Evolutionary conservation across 2,329 filamentous ascomycete species (phyloP).

Genomic region (Colletotrichum sp.): DNA sequence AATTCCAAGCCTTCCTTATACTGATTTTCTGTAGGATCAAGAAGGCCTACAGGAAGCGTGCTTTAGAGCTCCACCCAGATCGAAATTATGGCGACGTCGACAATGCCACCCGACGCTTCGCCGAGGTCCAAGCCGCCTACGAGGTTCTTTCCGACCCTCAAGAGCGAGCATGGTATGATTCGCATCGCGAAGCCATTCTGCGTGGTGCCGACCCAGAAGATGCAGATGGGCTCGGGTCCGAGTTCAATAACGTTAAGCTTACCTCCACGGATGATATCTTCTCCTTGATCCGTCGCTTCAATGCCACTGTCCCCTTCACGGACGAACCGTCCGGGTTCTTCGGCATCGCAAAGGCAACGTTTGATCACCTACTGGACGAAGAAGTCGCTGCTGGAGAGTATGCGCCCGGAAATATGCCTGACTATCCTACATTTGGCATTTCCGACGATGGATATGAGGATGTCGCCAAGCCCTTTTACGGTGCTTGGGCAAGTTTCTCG

Average conservation of each 20-base stretch:
- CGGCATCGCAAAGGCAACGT: conserved; percentile 76
- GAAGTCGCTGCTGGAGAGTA: conserved; percentile 77
- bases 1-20: neutral
- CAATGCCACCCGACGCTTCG: conserved; percentile 82
- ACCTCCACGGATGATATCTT: conserved; percentile 84
- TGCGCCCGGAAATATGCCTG: conserved; percentile 62
- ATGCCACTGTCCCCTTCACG: conserved; percentile 76
- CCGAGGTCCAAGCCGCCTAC: conserved; percentile 91
- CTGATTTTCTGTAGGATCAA: conserved; percentile 70
- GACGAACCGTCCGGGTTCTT: conserved; percentile 86
- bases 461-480: conserved; percentile 82
- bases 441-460: conserved; percentile 78
- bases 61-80: conserved; percentile 92
- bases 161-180: conserved; percentile 97
- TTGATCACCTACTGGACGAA: conserved; percentile 80
- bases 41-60: conserved; percentile 88
- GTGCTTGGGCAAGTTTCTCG: conserved; percentile 78
- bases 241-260: conserved; percentile 71
- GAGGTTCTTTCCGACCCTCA: conserved; percentile 96
- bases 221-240: conserved; percentile 57
- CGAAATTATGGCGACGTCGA: conserved; percentile 89
- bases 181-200: conserved; percentile 86
- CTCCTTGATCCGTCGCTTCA: conserved; percentile 80
- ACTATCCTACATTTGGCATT: conserved; percentile 85
- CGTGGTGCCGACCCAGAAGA: conserved; percentile 61